Base-by-base conservation (phyloP, 192 early-diverging fungal species). In the Neocallimastix lanati region DNA sequence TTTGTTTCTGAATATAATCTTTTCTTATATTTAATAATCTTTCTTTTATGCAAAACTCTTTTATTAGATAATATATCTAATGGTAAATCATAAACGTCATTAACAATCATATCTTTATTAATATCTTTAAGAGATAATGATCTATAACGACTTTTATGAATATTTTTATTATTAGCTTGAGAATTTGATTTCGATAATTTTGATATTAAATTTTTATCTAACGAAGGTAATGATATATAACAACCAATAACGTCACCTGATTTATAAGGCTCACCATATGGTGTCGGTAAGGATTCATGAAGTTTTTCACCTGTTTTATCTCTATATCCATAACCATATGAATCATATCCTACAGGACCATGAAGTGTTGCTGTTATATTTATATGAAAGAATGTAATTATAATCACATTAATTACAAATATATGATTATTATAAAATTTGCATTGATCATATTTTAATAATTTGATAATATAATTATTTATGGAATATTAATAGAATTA, bases 221-320 rank as follows among this genome's bases (percentile, higher is more conserved):
- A 80, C 25, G 83, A 80, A 7, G 90, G 90, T 21, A 92, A 77
- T 40, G 84, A 83, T 18, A 92, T 90, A 79, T 83, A 85, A 14
- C 90, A 78, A 27, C 91, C 91, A 78, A 92, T 91, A 11, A 91
- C 89, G 82, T 92, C 91, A 0, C 91, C 91, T 0, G 89, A 84
- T 77, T 82, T 77, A 80, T 90, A 92, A 7, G 90, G 76, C 67
- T 91, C 91, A 0, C 89, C 90, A 82, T 82, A 91, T 6, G 79
- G 79, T 29, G 76, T 76, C 28, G 85, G 85, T 16, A 84, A 80
- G 16, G 90, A 90, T 79, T 85, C 84, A 78, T 85, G 87, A 12
- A 92, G 81, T 29, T 85, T 88, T 77, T 92, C 89, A 14, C 91
- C 91, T 13, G 91, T 89, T 18, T 85, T 83, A 79, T 92, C 91